phyloP scores from a whole-genome alignment of 805 yeast species.

The Kluyveromyces wickerhamii region DNA sequence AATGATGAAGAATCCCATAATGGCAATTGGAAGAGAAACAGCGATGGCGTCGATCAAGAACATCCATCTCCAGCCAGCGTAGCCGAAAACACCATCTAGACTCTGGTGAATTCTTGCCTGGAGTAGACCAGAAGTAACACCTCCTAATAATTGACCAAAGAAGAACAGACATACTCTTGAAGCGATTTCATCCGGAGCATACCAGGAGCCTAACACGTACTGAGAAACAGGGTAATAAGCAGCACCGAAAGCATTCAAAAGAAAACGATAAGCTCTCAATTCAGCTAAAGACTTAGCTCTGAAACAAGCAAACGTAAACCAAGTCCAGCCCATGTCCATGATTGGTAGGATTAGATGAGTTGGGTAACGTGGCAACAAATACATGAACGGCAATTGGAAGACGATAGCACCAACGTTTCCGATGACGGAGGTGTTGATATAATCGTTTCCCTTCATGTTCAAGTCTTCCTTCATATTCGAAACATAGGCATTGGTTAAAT shows the following conservation, averaged over 20 bases:
- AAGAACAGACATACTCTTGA: slow-evolving; percentile 58
- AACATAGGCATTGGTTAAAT: slow-evolving; percentile 58
- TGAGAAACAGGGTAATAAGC: slow-evolving; percentile 59
- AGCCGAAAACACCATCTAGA: slow-evolving; percentile 38
- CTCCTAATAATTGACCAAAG: slow-evolving; percentile 42
- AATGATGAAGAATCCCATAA: slow-evolving; percentile 39
- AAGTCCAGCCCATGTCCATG: slow-evolving; percentile 62
- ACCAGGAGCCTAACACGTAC: slow-evolving; percentile 53
- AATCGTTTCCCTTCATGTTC: slow-evolving; percentile 54
- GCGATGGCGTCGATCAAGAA: slow-evolving; percentile 55
- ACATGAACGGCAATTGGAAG: slow-evolving; percentile 60
- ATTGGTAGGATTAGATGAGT: slow-evolving; percentile 40
- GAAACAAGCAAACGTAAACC: slow-evolving; percentile 51
- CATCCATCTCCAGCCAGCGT: slow-evolving; percentile 62
- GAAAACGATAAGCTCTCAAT: slow-evolving; percentile 54
- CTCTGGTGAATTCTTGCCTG: slow-evolving; percentile 36
- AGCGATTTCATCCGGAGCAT: slow-evolving; percentile 48
- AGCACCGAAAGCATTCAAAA: slow-evolving; percentile 64
- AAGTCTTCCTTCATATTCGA: slow-evolving; percentile 55
- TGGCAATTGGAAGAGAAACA: slow-evolving; percentile 40
- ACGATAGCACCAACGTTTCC: slow-evolving; percentile 56
- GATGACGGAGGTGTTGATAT: slow-evolving; percentile 50
- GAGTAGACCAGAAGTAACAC: slow-evolving; percentile 48
- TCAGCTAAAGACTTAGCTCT: slow-evolving; percentile 41
- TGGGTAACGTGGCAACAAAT: slow-evolving; percentile 48